A percentile compares a stretch with the other conserved stretches of the same genome.
Evolutionary conservation across 2,329 filamentous ascomycete species (phyloP).

Genomic region (Colletotrichum horii): DNA sequence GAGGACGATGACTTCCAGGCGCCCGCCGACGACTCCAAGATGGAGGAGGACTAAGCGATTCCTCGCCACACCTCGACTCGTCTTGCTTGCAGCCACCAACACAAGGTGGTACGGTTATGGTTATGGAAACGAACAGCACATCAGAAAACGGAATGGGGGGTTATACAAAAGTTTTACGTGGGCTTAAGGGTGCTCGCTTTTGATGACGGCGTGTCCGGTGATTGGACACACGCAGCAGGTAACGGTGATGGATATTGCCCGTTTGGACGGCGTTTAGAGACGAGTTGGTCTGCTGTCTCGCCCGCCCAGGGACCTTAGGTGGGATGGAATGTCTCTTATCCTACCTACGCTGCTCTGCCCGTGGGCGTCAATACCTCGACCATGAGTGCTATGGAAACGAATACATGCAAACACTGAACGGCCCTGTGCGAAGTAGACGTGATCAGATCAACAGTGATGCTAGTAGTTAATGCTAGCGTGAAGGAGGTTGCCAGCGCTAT

Average conservation of each 20-base stretch:
- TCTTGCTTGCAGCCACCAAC: neutral
- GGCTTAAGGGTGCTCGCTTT: neutral
- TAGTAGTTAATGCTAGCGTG: neutral
- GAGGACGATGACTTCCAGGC: slow-evolving; percentile 74
- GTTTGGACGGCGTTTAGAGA: slow-evolving; percentile 1
- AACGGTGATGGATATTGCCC: slow-evolving; percentile 1
- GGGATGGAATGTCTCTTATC: neutral
- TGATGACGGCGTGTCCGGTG: neutral
- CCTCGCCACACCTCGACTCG: neutral
- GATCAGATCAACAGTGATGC: neutral
- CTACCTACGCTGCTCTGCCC: neutral
- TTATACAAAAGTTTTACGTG: slow-evolving; percentile 18
- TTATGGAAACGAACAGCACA: neutral
- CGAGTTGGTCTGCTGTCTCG: neutral
- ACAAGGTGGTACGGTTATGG: neutral
- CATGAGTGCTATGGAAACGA: slow-evolving; percentile 14
- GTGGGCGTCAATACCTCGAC: neutral
- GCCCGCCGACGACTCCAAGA: slow-evolving; percentile 70
- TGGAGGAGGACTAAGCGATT: slow-evolving; percentile 61
- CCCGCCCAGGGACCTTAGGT: neutral
- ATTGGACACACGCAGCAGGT: slow-evolving; percentile 12
- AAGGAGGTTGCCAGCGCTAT: neutral
- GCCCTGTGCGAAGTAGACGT: neutral
- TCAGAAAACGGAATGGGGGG: neutral
- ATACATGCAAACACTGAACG: slow-evolving; percentile 1